Evolutionary conservation across 805 yeast species (phyloP).

Genomic region (Myxozyma melibiosi): DNA sequence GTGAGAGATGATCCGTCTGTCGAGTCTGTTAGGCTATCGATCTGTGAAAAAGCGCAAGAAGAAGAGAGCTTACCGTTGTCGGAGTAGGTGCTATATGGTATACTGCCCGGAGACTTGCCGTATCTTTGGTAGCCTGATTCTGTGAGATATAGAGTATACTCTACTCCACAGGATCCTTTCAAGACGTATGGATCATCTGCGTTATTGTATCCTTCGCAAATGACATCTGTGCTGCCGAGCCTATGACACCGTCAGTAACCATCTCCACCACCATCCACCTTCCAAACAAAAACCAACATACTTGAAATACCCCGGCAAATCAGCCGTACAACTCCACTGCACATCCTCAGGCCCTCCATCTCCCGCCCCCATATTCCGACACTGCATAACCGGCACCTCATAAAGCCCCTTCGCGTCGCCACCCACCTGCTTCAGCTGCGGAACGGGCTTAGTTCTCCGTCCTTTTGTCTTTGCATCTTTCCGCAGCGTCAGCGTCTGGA

Average conservation of each 20-base stretch:
- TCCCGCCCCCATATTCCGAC: constrained; percentile 30
- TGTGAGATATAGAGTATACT: constrained; percentile 26
- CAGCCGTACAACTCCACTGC: constrained; percentile 32
- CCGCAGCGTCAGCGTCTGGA: constrained; percentile 16
- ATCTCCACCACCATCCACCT: neutral
- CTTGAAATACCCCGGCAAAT: constrained; percentile 29
- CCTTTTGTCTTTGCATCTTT: constrained; percentile 13
- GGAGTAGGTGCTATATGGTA: neutral
- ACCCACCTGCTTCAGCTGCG: constrained; percentile 24
- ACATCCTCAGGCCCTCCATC: constrained; percentile 30
- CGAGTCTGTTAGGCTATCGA: neutral
- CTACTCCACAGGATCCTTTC: constrained; percentile 29
- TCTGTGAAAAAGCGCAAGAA: neutral
- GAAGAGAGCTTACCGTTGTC: neutral
- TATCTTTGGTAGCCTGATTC: constrained; percentile 19
- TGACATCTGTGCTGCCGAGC: constrained; percentile 29
- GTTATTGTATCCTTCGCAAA: constrained; percentile 26
- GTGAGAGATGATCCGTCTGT: neutral
- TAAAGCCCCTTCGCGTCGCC: constrained; percentile 28
- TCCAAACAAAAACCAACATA: neutral
- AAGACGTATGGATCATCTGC: constrained; percentile 28
- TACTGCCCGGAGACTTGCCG: neutral
- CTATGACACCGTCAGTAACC: constrained; percentile 6
- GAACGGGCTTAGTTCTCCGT: constrained; percentile 14
- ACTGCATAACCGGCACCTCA: constrained; percentile 27